Evolutionary conservation across 139 green algal species (phyloP).

Genomic region (Tetradesmus obliquus): DNA sequence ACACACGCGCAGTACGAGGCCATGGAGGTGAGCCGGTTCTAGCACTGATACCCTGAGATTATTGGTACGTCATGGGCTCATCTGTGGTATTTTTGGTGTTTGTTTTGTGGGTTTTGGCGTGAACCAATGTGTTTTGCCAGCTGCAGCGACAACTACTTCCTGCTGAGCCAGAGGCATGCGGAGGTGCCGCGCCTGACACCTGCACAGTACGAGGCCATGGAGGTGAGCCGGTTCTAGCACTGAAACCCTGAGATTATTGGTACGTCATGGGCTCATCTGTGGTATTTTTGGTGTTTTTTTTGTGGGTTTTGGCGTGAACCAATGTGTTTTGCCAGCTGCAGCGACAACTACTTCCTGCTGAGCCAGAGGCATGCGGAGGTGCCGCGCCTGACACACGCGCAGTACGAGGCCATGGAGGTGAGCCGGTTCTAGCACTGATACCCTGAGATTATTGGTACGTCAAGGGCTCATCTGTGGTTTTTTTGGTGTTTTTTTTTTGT

Average conservation of each 20-base stretch:
- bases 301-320: no score
- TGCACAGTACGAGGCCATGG: conserved; percentile 1
- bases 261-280: no score
- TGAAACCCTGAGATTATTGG: no score
- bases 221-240: background rate
- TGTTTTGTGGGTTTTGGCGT: no score
- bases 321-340: no score
- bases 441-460: no score
- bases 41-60: no score
- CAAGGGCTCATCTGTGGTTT: no score
- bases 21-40: conserved; percentile 29
- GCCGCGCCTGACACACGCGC: conserved; percentile 48
- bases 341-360: background rate
- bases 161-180: conserved; percentile 58
- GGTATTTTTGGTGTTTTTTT: background rate
- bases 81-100: no score
- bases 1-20: conserved; percentile 46
- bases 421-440: background rate
- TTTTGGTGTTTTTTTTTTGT: no score
- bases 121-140: no score
- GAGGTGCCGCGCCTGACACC: conserved; percentile 59
- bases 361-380: conserved; percentile 64
- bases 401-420: conserved; percentile 27
- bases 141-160: background rate
- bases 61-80: no score